Conservation (phyloP, 2,329 filamentous ascomycete genomes). For the Scedosporium dehoogii region DNA sequence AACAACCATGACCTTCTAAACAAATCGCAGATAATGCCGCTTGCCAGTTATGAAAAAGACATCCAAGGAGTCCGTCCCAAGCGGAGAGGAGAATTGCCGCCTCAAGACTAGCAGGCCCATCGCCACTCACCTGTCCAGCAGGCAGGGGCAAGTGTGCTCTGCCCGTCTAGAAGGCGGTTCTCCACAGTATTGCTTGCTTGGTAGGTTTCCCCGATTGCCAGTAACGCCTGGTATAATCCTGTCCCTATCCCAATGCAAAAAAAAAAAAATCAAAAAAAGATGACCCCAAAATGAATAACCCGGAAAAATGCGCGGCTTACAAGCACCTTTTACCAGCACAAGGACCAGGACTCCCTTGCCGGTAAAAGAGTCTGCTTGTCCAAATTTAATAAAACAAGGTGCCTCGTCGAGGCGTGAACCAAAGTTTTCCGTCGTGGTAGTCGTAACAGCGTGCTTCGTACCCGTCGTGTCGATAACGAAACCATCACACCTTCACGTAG, state of each 20-base stretch:
- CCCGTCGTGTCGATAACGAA: background rate
- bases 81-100: background rate
- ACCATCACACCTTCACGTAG: background rate
- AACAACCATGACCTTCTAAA: background rate
- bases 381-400: background rate
- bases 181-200: background rate
- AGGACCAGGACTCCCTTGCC: background rate
- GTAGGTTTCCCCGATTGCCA: background rate
- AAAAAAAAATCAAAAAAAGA: background rate
- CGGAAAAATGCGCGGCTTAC: background rate
- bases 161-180: too few relatives aligned
- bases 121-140: background rate
- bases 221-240: background rate
- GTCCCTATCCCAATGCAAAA: background rate
- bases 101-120: background rate
- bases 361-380: background rate
- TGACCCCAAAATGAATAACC: background rate
- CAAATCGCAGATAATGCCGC: conserved; percentile 2
- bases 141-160: background rate
- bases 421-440: background rate
- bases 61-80: background rate
- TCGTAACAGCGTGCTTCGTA: background rate
- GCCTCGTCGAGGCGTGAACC: background rate
- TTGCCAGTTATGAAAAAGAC: background rate
- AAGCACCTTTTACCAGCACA: background rate